Evolutionary conservation across 2,329 filamentous ascomycete genomes (phyloP).

Genomic region (Aspergillus tanneri): DNA sequence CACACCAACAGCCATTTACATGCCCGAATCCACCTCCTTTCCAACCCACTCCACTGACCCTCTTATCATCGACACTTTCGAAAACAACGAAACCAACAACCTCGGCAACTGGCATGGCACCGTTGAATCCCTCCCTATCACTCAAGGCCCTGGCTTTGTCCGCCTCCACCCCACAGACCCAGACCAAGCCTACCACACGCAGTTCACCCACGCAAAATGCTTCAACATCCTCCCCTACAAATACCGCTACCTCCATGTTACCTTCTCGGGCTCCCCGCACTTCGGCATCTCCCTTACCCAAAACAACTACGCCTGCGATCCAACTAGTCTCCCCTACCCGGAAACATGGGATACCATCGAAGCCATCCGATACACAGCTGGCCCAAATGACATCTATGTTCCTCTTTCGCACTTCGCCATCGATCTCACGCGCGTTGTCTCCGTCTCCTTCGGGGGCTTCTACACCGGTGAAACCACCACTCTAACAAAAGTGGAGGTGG

Average conservation of each 20-base stretch:
- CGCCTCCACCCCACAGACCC: conserved; percentile 59
- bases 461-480: conserved; percentile 43
- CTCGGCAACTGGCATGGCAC: conserved; percentile 65
- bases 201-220: conserved; percentile 55
- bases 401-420: conserved; percentile 67
- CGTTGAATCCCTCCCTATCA: conserved; percentile 59
- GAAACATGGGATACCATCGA: conserved; percentile 68
- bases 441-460: conserved; percentile 65
- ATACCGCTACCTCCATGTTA: conserved; percentile 63
- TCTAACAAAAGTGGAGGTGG: too few species aligned
- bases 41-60: conserved; percentile 3
- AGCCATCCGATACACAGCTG: conserved; percentile 57
- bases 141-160: conserved; percentile 53
- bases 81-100: conserved; percentile 53
- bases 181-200: conserved; percentile 62
- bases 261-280: conserved; percentile 60
- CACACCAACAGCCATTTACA: background rate
- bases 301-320: conserved; percentile 62
- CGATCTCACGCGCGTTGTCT: conserved; percentile 56
- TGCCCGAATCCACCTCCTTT: background rate
- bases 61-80: conserved; percentile 62
- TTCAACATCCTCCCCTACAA: conserved; percentile 56
- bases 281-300: conserved; percentile 67
- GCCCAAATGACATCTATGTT: conserved; percentile 60
- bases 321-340: conserved; percentile 58